Conservation (phyloP, 805 yeast genomes). For the Candida ficus region DNA sequence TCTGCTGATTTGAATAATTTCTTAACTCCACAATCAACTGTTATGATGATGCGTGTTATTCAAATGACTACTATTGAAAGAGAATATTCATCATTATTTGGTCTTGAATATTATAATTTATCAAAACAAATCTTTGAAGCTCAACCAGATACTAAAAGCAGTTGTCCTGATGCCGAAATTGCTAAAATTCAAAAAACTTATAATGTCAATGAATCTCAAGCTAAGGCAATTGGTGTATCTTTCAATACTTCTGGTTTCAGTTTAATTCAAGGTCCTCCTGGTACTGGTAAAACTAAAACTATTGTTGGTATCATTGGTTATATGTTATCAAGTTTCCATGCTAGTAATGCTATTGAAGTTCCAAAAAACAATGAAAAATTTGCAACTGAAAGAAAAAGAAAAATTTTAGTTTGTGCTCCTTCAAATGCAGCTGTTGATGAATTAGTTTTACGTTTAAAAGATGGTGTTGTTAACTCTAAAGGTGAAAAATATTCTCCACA, state of each 20-base stretch:
- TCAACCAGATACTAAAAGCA: constrained; percentile 42
- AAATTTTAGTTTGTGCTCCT: constrained; percentile 91
- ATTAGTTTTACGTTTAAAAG: constrained; percentile 72
- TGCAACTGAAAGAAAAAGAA: constrained; percentile 28
- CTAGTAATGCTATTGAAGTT: constrained; percentile 27
- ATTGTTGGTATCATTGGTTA: constrained; percentile 88
- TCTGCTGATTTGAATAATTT: constrained; percentile 40
- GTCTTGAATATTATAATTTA: constrained; percentile 77
- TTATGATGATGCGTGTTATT: constrained; percentile 70
- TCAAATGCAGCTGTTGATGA: constrained; percentile 99
- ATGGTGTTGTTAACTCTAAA: constrained; percentile 55
- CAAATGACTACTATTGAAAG: constrained; percentile 91
- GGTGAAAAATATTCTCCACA: constrained; percentile 55
- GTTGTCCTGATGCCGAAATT: constrained; percentile 31
- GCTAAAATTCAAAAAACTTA: constrained; percentile 41
- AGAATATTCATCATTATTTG: constrained; percentile 80
- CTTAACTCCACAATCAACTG: constrained; percentile 56
- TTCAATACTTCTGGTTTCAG: constrained; percentile 70
- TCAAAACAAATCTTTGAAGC: constrained; percentile 64
- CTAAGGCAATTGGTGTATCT: constrained; percentile 78
- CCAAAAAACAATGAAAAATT: constrained; percentile 26
- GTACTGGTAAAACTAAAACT: constrained; percentile 98
- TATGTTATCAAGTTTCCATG: constrained; percentile 41
- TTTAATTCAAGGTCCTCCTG: constrained; percentile 97
- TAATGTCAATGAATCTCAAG: constrained; percentile 83